phyloP scores from a whole-genome alignment of 495 filamentous ascomycete genomes.

The Lophiotrema nucula region DNA sequence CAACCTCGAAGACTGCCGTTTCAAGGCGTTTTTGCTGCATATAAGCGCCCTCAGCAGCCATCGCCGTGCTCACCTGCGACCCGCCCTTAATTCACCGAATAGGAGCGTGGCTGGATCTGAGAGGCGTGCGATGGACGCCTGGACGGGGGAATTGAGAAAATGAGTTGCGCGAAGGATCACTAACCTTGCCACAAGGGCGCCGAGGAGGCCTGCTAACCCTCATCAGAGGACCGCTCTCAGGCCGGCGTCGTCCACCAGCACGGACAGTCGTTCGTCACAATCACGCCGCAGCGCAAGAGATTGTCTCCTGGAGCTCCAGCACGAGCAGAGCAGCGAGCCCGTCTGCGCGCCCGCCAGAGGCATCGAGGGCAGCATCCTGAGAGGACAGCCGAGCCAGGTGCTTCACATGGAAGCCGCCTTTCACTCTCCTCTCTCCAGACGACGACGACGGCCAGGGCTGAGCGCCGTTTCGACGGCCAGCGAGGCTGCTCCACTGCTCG shows the following conservation, averaged over 20 bases:
- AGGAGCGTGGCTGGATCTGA: conserved; percentile 1
- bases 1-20: conserved; percentile 6
- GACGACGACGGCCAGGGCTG: no score
- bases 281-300: conserved; percentile 15
- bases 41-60: conserved; percentile 9
- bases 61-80: not conserved
- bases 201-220: conserved; percentile 2
- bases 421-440: no score
- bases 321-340: not conserved
- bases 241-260: conserved; percentile 4
- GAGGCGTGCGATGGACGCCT: conserved; percentile 6
- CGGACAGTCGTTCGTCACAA: conserved; percentile 26
- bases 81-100: conserved; percentile 10
- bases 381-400: no score
- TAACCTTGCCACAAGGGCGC: conserved; percentile 8
- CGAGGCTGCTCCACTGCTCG: conserved; percentile 12
- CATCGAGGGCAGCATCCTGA: no score
- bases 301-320: not conserved
- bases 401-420: no score
- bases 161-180: conserved; percentile 18
- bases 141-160: conserved; percentile 1
- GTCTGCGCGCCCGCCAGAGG: not conserved
- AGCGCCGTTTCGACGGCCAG: conserved; percentile 8
- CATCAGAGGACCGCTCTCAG: not conserved
- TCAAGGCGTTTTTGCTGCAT: conserved; percentile 22